Percentiles rank a stretch among this genome's conserved stretches.
Conservation (phyloP, 2,329 filamentous ascomycete species). For the Tolypocladium guangdongense region DNA sequence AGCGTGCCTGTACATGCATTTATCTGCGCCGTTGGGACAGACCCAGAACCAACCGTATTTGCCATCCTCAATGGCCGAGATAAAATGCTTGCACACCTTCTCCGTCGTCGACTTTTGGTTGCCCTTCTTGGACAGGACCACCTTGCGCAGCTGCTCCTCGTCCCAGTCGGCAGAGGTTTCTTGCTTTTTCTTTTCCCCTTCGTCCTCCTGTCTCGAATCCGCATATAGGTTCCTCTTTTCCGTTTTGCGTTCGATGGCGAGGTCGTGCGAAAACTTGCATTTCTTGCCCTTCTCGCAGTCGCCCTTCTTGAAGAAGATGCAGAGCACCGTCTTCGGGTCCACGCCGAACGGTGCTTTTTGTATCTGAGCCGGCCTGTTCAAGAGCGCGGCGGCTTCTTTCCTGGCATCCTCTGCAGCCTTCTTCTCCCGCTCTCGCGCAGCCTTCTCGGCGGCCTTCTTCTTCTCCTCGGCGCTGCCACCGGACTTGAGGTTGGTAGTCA, state of each 20-base stretch:
- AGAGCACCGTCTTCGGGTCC: conserved; percentile 94
- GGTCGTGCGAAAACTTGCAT: conserved; percentile 96
- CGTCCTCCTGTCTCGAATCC: conserved; percentile 60
- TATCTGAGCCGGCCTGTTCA: conserved; percentile 86
- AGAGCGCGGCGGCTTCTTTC: conserved; percentile 67
- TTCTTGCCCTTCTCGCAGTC: conserved; percentile 95
- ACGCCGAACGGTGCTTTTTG: conserved; percentile 98
- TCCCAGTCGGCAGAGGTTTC: conserved; percentile 97
- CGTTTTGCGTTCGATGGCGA: conserved; percentile 78
- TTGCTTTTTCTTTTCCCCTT: conserved; percentile 69
- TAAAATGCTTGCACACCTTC: conserved; percentile 98
- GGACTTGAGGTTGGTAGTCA: conserved; percentile 61
- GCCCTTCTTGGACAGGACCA: conserved; percentile 91
- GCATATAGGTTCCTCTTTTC: conserved; percentile 89
- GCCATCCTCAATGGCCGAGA: conserved; percentile 91
- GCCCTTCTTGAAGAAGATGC: conserved; percentile 94
- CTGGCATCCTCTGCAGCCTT: conserved; percentile 77
- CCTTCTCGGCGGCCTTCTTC: conserved; percentile 59
- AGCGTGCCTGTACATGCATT: conserved; percentile 98
- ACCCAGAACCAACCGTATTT: conserved; percentile 99
- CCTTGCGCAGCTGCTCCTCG: conserved; percentile 84
- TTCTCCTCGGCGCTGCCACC: conserved; percentile 83
- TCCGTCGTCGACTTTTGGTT: conserved; percentile 93
- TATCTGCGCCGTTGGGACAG: conserved; percentile 91
- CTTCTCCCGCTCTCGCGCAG: conserved; percentile 72